These are phyloP conservation scores for Citrus medica DNA, from an alignment of 345 rosid species.

Conservation along the genomic window DNA sequence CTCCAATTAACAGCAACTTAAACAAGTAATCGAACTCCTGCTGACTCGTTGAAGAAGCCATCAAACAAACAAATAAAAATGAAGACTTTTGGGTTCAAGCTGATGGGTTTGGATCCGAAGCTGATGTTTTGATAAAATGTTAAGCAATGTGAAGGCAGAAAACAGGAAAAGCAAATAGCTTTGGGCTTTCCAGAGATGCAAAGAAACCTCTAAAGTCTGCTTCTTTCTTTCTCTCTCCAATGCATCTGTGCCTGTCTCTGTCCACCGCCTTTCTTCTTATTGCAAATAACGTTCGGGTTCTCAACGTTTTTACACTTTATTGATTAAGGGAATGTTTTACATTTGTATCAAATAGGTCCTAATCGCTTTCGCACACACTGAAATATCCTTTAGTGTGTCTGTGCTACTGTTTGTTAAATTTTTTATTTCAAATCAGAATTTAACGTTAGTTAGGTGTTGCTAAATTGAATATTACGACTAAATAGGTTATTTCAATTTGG, in stretches of 20 bases:
- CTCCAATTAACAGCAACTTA: conserved; percentile 71
- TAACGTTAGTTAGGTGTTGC: too few species aligned
- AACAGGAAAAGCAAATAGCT: conserved; percentile 4
- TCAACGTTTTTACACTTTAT: too few species aligned
- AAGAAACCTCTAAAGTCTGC: conserved; percentile 31
- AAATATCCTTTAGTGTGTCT: background rate
- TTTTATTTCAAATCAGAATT: background rate
- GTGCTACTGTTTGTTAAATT: background rate
- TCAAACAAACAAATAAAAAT: background rate
- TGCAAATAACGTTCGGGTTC: background rate
- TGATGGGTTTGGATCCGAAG: conserved; percentile 1
- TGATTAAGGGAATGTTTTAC: background rate
- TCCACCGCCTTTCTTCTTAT: background rate
- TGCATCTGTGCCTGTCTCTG: background rate
- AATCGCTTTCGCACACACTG: fast-evolving
- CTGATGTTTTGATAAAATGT: background rate
- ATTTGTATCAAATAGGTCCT: background rate
- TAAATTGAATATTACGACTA: too few species aligned
- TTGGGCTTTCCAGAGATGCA: conserved; percentile 6
- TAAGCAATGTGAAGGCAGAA: background rate
- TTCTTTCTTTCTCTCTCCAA: conserved; percentile 4
- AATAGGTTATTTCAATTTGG: too few species aligned
- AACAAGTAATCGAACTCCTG: conserved; percentile 74
- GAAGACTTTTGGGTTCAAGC: background rate
- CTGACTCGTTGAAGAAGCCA: conserved; percentile 63